Evolutionary conservation across 2,329 filamentous ascomycete genomes (phyloP).

Genomic region (Clarireedia monteithiana): DNA sequence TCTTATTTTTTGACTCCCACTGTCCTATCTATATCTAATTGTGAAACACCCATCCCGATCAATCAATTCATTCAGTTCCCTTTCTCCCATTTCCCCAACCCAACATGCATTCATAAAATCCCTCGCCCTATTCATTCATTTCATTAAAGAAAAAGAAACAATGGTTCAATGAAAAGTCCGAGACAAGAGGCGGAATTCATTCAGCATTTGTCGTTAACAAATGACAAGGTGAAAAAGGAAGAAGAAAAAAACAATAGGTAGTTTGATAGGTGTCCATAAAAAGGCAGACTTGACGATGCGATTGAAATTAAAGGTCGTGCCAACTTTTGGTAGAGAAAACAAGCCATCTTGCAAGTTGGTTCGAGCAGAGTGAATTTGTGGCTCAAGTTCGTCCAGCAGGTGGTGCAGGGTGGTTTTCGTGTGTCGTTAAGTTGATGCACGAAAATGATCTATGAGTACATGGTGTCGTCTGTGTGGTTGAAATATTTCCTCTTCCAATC

Average conservation of each 20-base stretch:
- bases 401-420: background rate
- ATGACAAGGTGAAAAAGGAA: background rate
- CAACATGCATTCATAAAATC: background rate
- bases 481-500: slow-evolving; percentile 12
- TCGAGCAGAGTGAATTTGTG: background rate
- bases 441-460: slow-evolving; percentile 27
- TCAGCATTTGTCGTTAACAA: background rate
- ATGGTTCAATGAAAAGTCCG: background rate
- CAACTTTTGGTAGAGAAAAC: background rate
- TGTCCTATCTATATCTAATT: slow-evolving; percentile 8
- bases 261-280: background rate
- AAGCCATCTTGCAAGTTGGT: slow-evolving; percentile 4
- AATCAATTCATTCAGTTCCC: background rate
- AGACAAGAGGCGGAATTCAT: background rate
- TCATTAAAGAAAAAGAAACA: background rate
- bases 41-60: background rate
- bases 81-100: background rate
- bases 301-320: background rate
- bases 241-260: background rate
- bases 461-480: slow-evolving; percentile 12
- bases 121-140: background rate
- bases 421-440: slow-evolving; percentile 7
- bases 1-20: slow-evolving; percentile 4
- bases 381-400: background rate
- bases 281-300: background rate